Base-by-base conservation (phyloP, 1,284 basidiomycete genomes). In the Ustilago xerochloae region DNA sequence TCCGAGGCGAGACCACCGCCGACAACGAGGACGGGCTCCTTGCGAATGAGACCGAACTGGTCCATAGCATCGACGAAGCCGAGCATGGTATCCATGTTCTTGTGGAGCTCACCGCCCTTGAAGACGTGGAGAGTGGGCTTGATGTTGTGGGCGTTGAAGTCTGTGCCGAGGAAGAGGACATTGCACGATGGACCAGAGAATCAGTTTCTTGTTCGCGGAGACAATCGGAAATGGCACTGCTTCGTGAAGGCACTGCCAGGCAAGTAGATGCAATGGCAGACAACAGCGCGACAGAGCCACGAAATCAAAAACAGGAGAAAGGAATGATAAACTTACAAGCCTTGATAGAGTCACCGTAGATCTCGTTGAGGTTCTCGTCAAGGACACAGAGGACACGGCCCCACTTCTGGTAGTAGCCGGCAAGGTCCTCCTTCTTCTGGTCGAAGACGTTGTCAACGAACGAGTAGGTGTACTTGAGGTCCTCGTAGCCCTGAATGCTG, bases 51-150 rank as follows among this genome's bases (percentile, higher is more conserved):
- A 56, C 86, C 86, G 74, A 86, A 86, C 16, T 78, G 69, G 77
- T 86, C 85, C 84, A 87, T 86, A 43, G 86, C 86, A 56, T 86
- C 86, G 43, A 86, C 85, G 56, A 87, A 84, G 48, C 84, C 83
- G 49, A 86, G 80, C 85, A 86, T 86, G 64, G 85, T 86, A 50
- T 61, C 58, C 85, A 86, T 85, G 72, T 78, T 86, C 84, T 87
- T 87, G 84, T 87, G 79, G 20, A 86, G 74, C 81, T 87, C 86
- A 60, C 86, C 86, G 18, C 85, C 86, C 55, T 86, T 85, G 83
- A 87, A 84, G 59, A 86, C 74, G 79, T 86, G 85, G 73, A 86
- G 81, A 18, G 84, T 86, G 57, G 85, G 79, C 55, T 77, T 79
- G 65, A 86, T 85, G 54, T 84, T 82, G 81, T 86, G 82, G 55